These are phyloP conservation scores for Globisporangium nunn DNA, from an alignment of 352 stramenopile genomes.

Conservation along the genomic window DNA sequence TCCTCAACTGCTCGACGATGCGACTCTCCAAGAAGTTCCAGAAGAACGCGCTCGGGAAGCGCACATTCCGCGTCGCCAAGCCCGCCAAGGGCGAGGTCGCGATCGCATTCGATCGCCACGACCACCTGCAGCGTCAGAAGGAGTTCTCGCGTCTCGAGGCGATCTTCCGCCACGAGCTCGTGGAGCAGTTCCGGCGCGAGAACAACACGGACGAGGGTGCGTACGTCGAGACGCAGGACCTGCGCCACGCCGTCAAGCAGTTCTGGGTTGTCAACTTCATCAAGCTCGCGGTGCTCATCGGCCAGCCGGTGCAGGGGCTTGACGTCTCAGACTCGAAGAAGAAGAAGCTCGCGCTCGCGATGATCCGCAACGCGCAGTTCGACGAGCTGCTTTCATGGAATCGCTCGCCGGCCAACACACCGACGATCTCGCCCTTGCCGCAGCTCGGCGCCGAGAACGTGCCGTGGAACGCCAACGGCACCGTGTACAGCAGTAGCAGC, in stretches of 20 bases:
- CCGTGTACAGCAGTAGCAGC: not conserved
- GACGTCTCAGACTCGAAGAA: constrained; percentile 82
- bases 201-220: constrained; percentile 79
- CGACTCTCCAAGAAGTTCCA: constrained; percentile 87
- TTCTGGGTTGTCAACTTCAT: constrained; percentile 85
- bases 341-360: constrained; percentile 68
- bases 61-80: constrained; percentile 77
- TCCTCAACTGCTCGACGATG: constrained; percentile 89
- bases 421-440: constrained; percentile 35
- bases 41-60: constrained; percentile 82
- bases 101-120: constrained; percentile 59
- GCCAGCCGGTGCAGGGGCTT: constrained; percentile 62
- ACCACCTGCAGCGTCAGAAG: constrained; percentile 59
- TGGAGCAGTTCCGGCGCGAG: constrained; percentile 74
- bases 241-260: constrained; percentile 72
- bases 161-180: constrained; percentile 75
- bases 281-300: constrained; percentile 72
- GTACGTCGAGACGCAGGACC: constrained; percentile 59
- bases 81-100: constrained; percentile 50
- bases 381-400: constrained; percentile 68
- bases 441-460: constrained; percentile 8
- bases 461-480: constrained; percentile 18
- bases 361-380: constrained; percentile 72
- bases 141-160: constrained; percentile 67
- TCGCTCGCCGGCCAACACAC: constrained; percentile 29